Evolutionary conservation across 345 rosid species (phyloP), one percentile per base, ranked within the genome.

Genomic region (Litchi chinensis): DNA sequence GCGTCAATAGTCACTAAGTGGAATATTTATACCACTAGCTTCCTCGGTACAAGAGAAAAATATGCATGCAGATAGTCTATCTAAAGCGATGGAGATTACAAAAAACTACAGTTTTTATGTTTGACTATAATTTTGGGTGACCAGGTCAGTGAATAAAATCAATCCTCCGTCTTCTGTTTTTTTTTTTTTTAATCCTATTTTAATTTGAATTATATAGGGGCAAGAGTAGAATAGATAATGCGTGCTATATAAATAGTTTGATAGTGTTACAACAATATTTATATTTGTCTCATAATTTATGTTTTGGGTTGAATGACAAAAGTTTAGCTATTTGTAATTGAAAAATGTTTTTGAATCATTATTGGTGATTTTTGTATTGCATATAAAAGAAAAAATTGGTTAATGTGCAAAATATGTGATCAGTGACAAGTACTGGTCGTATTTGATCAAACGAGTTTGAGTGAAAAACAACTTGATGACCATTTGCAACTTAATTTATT

Each of bases 1-100:
- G 39, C 24, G 50, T 41, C 77, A 85, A 85, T 82, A 79, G 60
- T 76, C 66, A 65, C 70, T 22, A 48, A 74, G 54, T 63, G 57
- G 50, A 32, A 32, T 32, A 67, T 52, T 76, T 52, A 18, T 65
- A 48, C 10, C 19, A 21, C 1, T 26, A 26, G 28, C 70, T 44
- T 48, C 60, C 63, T 57, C 19, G 5, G 19, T 19, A 2, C 12
- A 11, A 7, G 10, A 7, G 60, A 44, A n/a, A 39, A 76, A 7
- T 6, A 6, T 11, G 5, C 2, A 63, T 62, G 59, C 77, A 63
- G 41, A 26, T 22, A 10, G 7, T 75, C 7, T 54, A 16, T 52
- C 26, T 64, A 26, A 28, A 65, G 5, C 26, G 50, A 21, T 66
- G 71, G 63, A 75, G 70, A 48, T 48, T 48, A 74, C 71, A 56